A percentile compares a stretch with the other conserved stretches of the same genome.
phyloP scores from a whole-genome alignment of 208 protist genomes.

The Trypanosoma mega region DNA sequence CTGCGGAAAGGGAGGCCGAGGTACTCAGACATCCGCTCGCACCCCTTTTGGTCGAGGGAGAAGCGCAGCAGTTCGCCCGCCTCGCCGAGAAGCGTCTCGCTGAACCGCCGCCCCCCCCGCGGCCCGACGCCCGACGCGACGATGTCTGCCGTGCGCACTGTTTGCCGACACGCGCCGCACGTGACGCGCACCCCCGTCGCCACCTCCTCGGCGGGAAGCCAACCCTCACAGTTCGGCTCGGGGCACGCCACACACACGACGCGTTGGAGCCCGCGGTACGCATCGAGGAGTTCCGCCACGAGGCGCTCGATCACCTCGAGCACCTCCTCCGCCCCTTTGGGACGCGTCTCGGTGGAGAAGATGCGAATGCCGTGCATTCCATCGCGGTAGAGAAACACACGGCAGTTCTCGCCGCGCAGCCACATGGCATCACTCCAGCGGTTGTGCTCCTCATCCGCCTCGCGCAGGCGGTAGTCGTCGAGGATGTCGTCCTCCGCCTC shows the following conservation, averaged over 20 bases:
- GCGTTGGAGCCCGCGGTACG: constrained; percentile 73
- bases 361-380: constrained; percentile 52
- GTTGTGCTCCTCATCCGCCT: constrained; percentile 84
- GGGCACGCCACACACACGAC: constrained; percentile 62
- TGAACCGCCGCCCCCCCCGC: constrained; percentile 32
- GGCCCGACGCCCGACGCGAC: constrained; percentile 36
- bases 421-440: constrained; percentile 87
- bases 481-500: constrained; percentile 56
- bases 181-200: constrained; percentile 37
- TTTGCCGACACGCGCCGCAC: constrained; percentile 53
- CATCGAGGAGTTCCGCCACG: constrained; percentile 46
- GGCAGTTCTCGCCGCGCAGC: constrained; percentile 54
- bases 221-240: constrained; percentile 58
- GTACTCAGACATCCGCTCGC: constrained; percentile 59
- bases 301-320: constrained; percentile 58
- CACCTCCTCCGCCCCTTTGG: constrained; percentile 53
- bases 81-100: constrained; percentile 49
- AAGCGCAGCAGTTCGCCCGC: constrained; percentile 58
- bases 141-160: constrained; percentile 49
- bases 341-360: constrained; percentile 52
- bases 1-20: constrained; percentile 55
- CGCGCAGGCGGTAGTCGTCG: constrained; percentile 59
- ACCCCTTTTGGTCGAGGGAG: constrained; percentile 48
- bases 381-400: constrained; percentile 78
- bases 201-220: constrained; percentile 54